Evolutionary conservation across 2,329 filamentous ascomycete genomes (phyloP).

Genomic region (Colletotrichum sp.): DNA sequence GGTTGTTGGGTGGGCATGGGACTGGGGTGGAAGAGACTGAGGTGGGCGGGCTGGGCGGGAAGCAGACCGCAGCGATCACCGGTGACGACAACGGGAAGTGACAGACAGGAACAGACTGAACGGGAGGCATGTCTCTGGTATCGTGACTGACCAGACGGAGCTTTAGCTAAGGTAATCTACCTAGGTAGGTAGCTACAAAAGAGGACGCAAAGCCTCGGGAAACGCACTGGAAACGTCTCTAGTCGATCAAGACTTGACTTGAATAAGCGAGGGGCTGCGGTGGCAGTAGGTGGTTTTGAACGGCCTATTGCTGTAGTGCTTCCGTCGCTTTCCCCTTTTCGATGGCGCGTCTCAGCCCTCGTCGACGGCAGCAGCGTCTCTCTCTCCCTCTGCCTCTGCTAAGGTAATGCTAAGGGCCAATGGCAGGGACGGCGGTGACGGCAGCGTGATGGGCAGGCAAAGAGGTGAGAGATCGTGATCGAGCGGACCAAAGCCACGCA

Average conservation of each 20-base stretch:
- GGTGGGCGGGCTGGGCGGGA: too few relatives aligned
- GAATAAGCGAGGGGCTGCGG: background rate
- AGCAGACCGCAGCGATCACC: background rate
- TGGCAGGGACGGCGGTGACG: background rate
- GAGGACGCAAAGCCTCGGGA: background rate
- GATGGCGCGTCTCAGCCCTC: constrained; percentile 4
- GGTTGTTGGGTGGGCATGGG: too few relatives aligned
- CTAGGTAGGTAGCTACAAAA: background rate
- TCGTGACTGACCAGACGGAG: background rate
- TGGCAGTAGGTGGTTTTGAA: background rate
- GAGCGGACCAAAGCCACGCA: background rate
- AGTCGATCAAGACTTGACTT: background rate
- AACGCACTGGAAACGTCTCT: background rate
- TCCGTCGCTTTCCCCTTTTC: background rate
- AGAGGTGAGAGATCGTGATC: background rate
- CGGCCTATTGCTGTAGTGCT: background rate
- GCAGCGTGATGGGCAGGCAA: background rate
- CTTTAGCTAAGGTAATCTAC: background rate
- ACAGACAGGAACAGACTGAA: background rate
- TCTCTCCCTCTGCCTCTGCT: background rate
- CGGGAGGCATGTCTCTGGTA: background rate
- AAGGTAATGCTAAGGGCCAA: background rate
- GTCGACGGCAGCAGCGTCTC: background rate
- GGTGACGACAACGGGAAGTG: background rate
- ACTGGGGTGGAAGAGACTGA: too few relatives aligned